A percentile compares a stretch with the other conserved stretches of the same genome.
These are phyloP conservation scores for Trametes versicolor DNA, from an alignment of 1,284 basidiomycete genomes.

Conservation along the genomic window DNA sequence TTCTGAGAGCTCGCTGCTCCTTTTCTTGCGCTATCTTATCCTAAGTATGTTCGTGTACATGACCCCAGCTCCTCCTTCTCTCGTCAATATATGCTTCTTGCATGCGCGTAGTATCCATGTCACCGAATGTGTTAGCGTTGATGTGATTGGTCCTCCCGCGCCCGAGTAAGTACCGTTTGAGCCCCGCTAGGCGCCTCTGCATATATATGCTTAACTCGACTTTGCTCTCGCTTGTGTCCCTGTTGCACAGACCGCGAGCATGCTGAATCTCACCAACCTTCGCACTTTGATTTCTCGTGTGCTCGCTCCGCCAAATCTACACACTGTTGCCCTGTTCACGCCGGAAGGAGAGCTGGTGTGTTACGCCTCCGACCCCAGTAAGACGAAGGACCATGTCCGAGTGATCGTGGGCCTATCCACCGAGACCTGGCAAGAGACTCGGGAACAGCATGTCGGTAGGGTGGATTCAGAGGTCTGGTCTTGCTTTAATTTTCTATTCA, in stretches of 20 bases:
- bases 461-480: conserved; percentile 75
- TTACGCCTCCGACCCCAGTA: conserved; percentile 56
- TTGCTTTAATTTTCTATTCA: background rate
- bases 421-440: conserved; percentile 80
- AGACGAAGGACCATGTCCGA: conserved; percentile 76
- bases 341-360: conserved; percentile 71
- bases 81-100: background rate
- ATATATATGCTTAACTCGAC: background rate
- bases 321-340: conserved; percentile 71
- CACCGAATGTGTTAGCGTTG: too few relatives aligned
- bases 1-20: background rate
- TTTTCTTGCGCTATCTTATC: conserved; percentile 28
- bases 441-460: conserved; percentile 68
- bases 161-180: conserved; percentile 3
- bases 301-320: conserved; percentile 60
- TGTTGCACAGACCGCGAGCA: conserved; percentile 36
- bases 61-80: background rate
- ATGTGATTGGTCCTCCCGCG: background rate
- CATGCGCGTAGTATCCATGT: background rate
- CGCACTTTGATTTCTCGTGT: conserved; percentile 67
- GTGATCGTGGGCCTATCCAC: conserved; percentile 74
- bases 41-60: conserved; percentile 31
- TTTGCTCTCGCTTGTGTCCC: background rate
- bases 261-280: conserved; percentile 70
- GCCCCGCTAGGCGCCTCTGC: conserved; percentile 1